Base-by-base conservation (phyloP, 495 filamentous ascomycete species). In the Cercophora newfieldiana region DNA sequence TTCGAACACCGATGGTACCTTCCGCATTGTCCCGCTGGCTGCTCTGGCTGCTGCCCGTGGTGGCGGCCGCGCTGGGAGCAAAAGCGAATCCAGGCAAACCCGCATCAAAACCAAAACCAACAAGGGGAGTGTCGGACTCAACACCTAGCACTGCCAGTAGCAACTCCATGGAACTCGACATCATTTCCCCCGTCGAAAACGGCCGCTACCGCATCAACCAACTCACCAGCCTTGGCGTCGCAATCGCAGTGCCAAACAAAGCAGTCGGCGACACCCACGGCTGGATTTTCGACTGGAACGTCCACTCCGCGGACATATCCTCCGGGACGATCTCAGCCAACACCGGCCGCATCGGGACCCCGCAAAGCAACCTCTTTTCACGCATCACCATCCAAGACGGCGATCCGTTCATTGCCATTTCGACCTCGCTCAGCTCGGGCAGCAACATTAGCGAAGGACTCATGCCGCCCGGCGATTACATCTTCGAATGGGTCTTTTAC, bases 201-300 rank as follows among this genome's bases (percentile, higher is more conserved):
- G 24, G 53, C 28, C 22, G 21, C 50, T 49, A 64, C 51, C 62
- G 51, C 51, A 31, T 64, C 51, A 58, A 57, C 33, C 62, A 31
- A 0, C 10, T 47, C 33, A 28, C 10, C 1, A 53, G 50, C 19
- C 7, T 64, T 21, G 50, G 24, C 19, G 62, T 55, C 14, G 21
- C 57, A 16, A 21, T 64, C 30, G 62, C 53, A 7, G 53, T 64
- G 26, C 62, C 57, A 10, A 64, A 57, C 50, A 44, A 56, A 44
- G 21, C 21, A 5, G 21, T 22, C 19, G 62, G 22, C n/a, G 62
- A 57, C 51, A n/a, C 28, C n/a, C 21, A 37, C 62, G 33, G 10
- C 3, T 64, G 62, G 62, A 3, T 14, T 22, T 64, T 64, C 33
- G 16, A 37, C 0, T 64, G 62, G 62, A 1, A 16, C 21, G 62